Percentiles rank a stretch among this genome's conserved stretches.
These are phyloP conservation scores for Discostella pseudostelligera DNA, from an alignment of 108 stramenopile genomes.

Conservation along the genomic window DNA sequence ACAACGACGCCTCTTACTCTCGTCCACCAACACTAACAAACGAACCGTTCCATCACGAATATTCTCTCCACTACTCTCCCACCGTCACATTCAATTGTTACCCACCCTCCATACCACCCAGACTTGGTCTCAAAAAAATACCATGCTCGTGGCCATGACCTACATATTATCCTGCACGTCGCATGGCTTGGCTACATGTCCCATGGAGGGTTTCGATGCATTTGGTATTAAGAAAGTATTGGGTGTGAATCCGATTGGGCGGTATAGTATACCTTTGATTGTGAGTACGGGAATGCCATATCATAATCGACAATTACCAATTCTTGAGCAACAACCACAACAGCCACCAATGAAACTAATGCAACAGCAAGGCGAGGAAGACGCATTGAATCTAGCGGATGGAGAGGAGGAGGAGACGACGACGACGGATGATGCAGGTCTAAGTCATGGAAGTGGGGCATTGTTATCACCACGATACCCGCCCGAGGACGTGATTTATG, in stretches of 20 bases:
- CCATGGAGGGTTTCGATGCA: slow-evolving; percentile 87
- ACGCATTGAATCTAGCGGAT: no score
- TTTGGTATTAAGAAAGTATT: slow-evolving; percentile 62
- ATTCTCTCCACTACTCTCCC: slow-evolving; percentile 25
- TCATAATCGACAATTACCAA: no score
- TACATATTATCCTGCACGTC: slow-evolving; percentile 84
- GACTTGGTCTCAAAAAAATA: slow-evolving; percentile 90
- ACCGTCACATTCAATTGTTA: slow-evolving; percentile 35
- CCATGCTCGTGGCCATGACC: slow-evolving; percentile 88
- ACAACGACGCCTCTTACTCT: neutral
- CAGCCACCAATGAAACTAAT: no score
- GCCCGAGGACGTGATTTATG: slow-evolving; percentile 54
- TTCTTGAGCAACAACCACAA: slow-evolving; percentile 7
- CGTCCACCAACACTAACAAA: no score
- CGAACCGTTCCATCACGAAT: slow-evolving; percentile 15
- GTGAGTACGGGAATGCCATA: slow-evolving; percentile 63
- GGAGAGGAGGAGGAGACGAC: slow-evolving; percentile 16
- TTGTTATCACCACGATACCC: slow-evolving; percentile 51
- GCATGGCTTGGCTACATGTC: slow-evolving; percentile 79
- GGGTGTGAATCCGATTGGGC: slow-evolving; percentile 49
- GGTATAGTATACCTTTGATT: slow-evolving; percentile 71
- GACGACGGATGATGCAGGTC: slow-evolving; percentile 62
- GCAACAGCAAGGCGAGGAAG: no score
- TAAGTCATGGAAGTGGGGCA: slow-evolving; percentile 52
- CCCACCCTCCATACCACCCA: slow-evolving; percentile 76